These are phyloP conservation scores for Pseudopyricularia javanii DNA, from an alignment of 2,329 filamentous ascomycete species.

Conservation along the genomic window DNA sequence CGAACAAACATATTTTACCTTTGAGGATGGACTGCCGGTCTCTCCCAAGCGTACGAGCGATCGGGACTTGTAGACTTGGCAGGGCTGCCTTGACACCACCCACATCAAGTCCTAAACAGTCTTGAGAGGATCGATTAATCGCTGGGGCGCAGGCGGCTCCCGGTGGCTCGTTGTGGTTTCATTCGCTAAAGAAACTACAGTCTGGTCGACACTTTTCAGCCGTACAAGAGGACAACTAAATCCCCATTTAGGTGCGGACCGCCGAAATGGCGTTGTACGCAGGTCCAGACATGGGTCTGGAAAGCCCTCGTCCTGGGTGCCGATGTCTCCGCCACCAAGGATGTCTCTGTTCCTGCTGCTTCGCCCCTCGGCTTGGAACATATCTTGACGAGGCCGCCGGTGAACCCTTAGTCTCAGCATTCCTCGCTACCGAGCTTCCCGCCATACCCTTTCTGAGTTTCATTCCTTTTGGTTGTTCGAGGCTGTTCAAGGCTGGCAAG, in stretches of 20 bases:
- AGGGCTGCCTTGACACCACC: too few relatives aligned
- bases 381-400: neutral
- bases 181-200: neutral
- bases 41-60: too few relatives aligned
- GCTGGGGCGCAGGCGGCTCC: too few relatives aligned
- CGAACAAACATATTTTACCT: too few relatives aligned
- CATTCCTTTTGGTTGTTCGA: neutral
- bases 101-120: too few relatives aligned
- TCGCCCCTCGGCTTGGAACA: neutral
- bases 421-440: neutral
- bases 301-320: neutral
- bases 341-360: neutral
- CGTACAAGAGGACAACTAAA: too few relatives aligned
- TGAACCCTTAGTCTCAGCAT: neutral
- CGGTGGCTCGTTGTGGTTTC: neutral
- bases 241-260: neutral
- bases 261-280: neutral
- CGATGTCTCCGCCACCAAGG: neutral
- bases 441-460: neutral
- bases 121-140: too few relatives aligned
- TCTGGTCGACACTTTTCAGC: neutral
- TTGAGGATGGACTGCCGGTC: too few relatives aligned
- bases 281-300: neutral
- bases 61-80: too few relatives aligned
- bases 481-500: neutral